Conservation (phyloP, 495 filamentous ascomycete genomes). For the Xylona heveae region DNA sequence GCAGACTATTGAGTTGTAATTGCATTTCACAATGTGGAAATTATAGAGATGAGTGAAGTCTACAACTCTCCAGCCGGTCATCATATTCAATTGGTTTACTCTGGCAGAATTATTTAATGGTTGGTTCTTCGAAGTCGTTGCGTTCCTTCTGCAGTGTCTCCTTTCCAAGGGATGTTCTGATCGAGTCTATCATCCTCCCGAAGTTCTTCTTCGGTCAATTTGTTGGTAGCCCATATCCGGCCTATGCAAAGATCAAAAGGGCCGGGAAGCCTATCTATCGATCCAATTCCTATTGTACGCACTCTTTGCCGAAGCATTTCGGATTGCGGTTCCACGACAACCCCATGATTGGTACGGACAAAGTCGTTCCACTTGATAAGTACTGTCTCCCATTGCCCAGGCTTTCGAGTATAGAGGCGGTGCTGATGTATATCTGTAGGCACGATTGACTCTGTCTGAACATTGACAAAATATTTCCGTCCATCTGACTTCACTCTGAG, state of each 20-base stretch:
- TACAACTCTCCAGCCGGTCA: too few relatives aligned
- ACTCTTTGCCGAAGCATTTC: conserved; percentile 72
- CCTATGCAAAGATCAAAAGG: conserved; percentile 69
- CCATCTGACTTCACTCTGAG: conserved; percentile 84
- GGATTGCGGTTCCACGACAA: conserved; percentile 75
- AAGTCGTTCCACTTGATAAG: conserved; percentile 78
- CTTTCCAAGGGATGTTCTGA: too few relatives aligned
- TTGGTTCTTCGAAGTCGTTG: too few relatives aligned
- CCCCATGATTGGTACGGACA: conserved; percentile 80
- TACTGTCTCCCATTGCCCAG: conserved; percentile 84
- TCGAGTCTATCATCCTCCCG: conserved; percentile 10
- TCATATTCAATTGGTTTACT: too few relatives aligned
- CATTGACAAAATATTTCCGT: conserved; percentile 78
- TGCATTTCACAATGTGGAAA: too few relatives aligned
- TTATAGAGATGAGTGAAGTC: too few relatives aligned
- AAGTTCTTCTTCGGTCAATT: conserved; percentile 20
- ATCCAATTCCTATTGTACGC: conserved; percentile 61
- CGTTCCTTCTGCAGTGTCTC: too few relatives aligned
- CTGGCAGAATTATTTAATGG: too few relatives aligned
- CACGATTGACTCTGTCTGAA: conserved; percentile 84
- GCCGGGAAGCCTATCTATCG: conserved; percentile 76
- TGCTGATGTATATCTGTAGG: conserved; percentile 93
- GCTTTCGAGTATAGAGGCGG: conserved; percentile 57
- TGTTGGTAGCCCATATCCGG: conserved; percentile 64
- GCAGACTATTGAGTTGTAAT: too few relatives aligned